Conservation (phyloP, 768 basidiomycete species). For the Tubosaeta sp. region DNA sequence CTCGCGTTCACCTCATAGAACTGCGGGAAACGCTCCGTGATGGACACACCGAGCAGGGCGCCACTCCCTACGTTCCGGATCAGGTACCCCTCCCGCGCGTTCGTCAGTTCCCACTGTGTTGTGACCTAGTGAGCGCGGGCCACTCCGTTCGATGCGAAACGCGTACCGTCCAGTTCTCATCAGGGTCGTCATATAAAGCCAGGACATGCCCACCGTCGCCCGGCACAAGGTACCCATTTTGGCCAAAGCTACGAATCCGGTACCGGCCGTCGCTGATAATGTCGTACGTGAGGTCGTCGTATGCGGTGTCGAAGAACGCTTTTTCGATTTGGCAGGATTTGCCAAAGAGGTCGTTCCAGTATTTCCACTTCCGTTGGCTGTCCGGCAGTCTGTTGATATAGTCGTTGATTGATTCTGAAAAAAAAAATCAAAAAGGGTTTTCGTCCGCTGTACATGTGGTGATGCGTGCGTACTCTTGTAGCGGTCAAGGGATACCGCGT, state of each 20-base stretch:
- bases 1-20: background rate
- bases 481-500: background rate
- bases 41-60: background rate
- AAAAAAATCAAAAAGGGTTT: background rate
- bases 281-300: background rate
- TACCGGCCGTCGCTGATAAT: background rate
- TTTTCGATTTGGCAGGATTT: background rate
- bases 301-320: background rate
- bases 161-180: background rate
- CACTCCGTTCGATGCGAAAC: background rate
- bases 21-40: background rate
- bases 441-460: background rate
- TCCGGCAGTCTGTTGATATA: background rate
- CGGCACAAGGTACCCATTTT: background rate
- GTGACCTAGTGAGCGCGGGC: background rate
- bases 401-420: background rate
- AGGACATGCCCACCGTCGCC: background rate
- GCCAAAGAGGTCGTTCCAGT: background rate
- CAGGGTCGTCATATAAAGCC: background rate
- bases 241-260: background rate
- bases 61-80: background rate
- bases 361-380: background rate
- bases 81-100: background rate
- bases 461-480: background rate
- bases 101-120: background rate